phyloP scores from a whole-genome alignment of 305 asterid species.

The Solanum aculeatissimum region DNA sequence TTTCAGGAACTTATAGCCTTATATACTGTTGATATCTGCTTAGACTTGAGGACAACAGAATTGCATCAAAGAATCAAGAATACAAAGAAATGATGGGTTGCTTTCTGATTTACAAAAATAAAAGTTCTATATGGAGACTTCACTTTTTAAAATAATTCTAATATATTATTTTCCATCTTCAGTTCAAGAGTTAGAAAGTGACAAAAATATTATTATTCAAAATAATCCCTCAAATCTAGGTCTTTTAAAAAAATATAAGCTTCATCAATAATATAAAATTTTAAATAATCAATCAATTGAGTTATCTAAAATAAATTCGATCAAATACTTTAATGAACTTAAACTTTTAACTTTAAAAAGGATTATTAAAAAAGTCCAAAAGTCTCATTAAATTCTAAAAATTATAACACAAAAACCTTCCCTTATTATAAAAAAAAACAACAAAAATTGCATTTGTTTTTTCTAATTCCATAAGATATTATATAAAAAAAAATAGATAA shows the following conservation, averaged over 20 bases:
- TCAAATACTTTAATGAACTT: background rate
- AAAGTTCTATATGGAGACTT: background rate
- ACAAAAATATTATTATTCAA: background rate
- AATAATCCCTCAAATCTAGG: background rate
- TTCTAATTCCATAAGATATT: background rate
- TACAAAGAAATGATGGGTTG: background rate
- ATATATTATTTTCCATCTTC: background rate
- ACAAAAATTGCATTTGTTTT: background rate
- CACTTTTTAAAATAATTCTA: background rate
- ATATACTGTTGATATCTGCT: background rate
- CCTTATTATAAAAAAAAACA: background rate
- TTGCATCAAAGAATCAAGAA: slow-evolving; percentile 2
- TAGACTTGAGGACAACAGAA: background rate
- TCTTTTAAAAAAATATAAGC: background rate
- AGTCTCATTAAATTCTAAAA: background rate
- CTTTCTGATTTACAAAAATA: background rate
- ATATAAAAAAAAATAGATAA: too few relatives aligned
- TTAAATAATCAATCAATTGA: background rate
- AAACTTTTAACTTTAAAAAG: background rate
- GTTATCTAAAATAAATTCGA: background rate
- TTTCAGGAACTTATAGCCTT: background rate
- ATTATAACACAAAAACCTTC: background rate
- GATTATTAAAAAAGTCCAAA: background rate
- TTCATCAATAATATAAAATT: background rate
- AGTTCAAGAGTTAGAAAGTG: background rate